These are phyloP conservation scores for Fusarium solani-melongenae DNA, from an alignment of 2,329 filamentous ascomycete genomes.

Conservation along the genomic window DNA sequence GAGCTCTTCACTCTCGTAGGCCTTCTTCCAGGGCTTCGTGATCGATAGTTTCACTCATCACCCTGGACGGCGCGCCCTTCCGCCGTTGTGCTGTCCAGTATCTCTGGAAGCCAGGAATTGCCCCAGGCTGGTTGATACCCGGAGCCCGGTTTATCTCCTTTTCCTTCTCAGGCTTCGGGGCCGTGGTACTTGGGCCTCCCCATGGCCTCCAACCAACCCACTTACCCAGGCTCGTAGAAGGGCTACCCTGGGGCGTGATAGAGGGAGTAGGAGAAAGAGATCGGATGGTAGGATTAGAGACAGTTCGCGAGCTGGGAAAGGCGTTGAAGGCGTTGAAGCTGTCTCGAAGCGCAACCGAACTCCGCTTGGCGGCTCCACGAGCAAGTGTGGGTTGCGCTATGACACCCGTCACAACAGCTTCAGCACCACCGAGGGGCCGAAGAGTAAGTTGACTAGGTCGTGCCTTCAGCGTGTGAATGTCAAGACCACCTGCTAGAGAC, in stretches of 20 bases:
- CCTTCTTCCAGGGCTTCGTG: conserved; percentile 70
- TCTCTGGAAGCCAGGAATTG: conserved; percentile 76
- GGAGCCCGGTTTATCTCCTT: conserved; percentile 63
- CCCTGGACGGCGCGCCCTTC: conserved; percentile 64
- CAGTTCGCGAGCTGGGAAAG: conserved; percentile 49
- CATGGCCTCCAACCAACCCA: conserved; percentile 63
- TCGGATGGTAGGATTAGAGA: conserved; percentile 47
- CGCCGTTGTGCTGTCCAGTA: conserved; percentile 63
- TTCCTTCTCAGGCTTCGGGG: conserved; percentile 40
- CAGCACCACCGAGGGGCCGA: conserved; percentile 63
- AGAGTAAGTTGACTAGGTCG: conserved; percentile 80
- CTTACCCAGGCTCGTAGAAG: conserved; percentile 51
- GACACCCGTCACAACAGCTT: conserved; percentile 68
- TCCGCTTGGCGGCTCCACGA: conserved; percentile 56
- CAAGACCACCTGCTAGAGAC: conserved; percentile 86
- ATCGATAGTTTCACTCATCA: conserved; percentile 69
- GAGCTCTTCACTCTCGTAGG: conserved; percentile 50
- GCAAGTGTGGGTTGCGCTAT: conserved; percentile 69
- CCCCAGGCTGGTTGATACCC: conserved; percentile 83
- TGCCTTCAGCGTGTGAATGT: conserved; percentile 84
- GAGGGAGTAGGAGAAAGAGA: conserved; percentile 43
- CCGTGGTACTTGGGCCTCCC: conserved; percentile 44
- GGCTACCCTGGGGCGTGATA: conserved; percentile 35
- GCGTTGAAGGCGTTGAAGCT: conserved; percentile 52
- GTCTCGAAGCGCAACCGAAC: conserved; percentile 69